Conservation (phyloP, 2,329 filamentous ascomycete species). For the Trichoderma cornu-damae region DNA sequence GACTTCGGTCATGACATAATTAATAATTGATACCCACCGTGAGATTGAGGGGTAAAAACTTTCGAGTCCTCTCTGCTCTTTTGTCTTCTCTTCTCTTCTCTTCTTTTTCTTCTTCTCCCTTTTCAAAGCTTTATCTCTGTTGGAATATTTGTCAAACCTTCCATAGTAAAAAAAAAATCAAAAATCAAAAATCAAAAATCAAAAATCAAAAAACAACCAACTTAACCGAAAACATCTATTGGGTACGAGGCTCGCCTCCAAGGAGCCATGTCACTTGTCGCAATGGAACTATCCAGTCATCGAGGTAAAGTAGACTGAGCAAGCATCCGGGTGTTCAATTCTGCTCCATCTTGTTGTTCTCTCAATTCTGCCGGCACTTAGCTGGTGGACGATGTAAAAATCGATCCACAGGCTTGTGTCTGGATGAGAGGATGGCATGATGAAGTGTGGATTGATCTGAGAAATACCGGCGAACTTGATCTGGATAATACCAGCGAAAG, state of each 20-base stretch:
- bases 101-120: not conserved
- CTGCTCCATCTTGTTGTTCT: conserved; percentile 18
- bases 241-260: conserved; percentile 19
- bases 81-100: not conserved
- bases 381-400: not conserved
- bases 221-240: not conserved
- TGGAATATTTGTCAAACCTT: not conserved
- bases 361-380: not conserved
- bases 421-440: conserved; percentile 20
- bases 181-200: no score
- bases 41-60: conserved; percentile 14
- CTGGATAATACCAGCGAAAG: conserved; percentile 85
- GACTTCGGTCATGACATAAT: conserved; percentile 9
- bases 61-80: not conserved
- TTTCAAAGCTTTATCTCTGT: not conserved
- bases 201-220: not conserved
- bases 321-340: conserved; percentile 45
- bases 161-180: not conserved
- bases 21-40: conserved; percentile 16
- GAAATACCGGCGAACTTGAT: conserved; percentile 82
- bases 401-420: not conserved
- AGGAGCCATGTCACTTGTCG: conserved; percentile 23
- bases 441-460: conserved; percentile 50
- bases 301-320: conserved; percentile 44
- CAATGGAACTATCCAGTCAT: conserved; percentile 35